Base-by-base conservation (phyloP, 345 rosid genomes). In the Gossypium anomalum region DNA sequence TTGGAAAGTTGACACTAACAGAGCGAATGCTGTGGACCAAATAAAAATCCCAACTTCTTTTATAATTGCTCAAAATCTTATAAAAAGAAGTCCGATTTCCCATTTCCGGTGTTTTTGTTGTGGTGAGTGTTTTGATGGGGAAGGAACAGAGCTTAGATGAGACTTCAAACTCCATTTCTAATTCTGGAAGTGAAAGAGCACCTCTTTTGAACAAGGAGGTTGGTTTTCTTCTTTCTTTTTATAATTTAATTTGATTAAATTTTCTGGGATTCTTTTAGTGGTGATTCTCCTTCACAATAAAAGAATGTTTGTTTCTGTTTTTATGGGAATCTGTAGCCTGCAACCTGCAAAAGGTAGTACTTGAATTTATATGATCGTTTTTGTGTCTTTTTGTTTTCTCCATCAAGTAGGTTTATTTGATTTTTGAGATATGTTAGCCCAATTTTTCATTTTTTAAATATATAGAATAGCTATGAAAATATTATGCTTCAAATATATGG, bases 161-260 rank as follows among this genome's bases (percentile, higher is more conserved):
- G 85, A 80, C 83, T 23, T 80, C 93, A 65, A 87, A 82, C 77
- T 77, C 81, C 81, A 62, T 81, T 70, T 67, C 86, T 73, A 81
- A 76, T 27, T 56, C 86, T 41, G 89, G 89, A 45, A 83, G 85
- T 72, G 88, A 85, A 62, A 83, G 87, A 80, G 85, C 82, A 58
- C 83, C 91, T 69, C 90, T 92, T 56, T 81, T 92, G 61, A 72
- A 82, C 65, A 86, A 88, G 47, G 88, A 85, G 86, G 92, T 88
- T 43, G 45, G 53, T 53, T 41, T 73, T 57, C 3, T 67, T 70
- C 19, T 45, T 48, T 53, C 52, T 5, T 65, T 67, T 53, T 58
- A 64, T 19, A 45, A 55, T 78, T 61, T 41, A 45, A 17, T 65
- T 67, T 20, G 49, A 56, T 78, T 63, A 29, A 48, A 22, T 38